Percentiles rank a stretch among this genome's conserved stretches.
These are phyloP conservation scores for Barnettozyma siamensis DNA, from an alignment of 805 yeast genomes.

Conservation along the genomic window DNA sequence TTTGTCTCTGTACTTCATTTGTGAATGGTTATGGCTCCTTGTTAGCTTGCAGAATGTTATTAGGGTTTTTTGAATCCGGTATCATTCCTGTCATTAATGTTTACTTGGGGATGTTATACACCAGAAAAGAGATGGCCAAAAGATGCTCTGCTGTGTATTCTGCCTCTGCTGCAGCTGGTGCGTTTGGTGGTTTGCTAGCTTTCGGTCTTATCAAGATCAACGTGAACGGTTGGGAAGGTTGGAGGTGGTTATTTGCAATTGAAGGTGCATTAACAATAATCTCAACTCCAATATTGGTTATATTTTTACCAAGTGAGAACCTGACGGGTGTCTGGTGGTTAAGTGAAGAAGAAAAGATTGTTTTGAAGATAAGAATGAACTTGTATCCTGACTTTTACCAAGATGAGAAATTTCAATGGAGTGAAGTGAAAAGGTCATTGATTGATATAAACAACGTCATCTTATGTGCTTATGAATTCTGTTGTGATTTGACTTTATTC, in stretches of 20 bases:
- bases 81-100: conserved; percentile 45
- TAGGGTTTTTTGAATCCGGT: conserved; percentile 50
- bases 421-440: conserved; percentile 31
- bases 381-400: conserved; percentile 30
- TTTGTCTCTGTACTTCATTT: conserved; percentile 39
- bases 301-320: conserved; percentile 34
- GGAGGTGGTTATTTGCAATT: conserved; percentile 46
- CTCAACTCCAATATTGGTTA: conserved; percentile 29
- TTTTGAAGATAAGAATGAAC: conserved; percentile 30
- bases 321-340: conserved; percentile 35
- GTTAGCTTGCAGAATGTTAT: conserved; percentile 40
- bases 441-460: conserved; percentile 33
- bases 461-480: conserved; percentile 37
- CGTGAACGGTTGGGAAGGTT: conserved; percentile 36
- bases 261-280: conserved; percentile 42
- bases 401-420: conserved; percentile 34
- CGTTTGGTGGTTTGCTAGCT: conserved; percentile 51
- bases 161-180: conserved; percentile 34
- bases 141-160: conserved; percentile 30
- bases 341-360: conserved; percentile 33
- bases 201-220: conserved; percentile 39
- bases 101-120: conserved; percentile 42
- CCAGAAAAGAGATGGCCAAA: conserved; percentile 42
- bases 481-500: conserved; percentile 36
- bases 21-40: conserved; percentile 36